Evolutionary conservation across 2,329 filamentous ascomycete genomes (phyloP).

Genomic region (Epichloe elymi): DNA sequence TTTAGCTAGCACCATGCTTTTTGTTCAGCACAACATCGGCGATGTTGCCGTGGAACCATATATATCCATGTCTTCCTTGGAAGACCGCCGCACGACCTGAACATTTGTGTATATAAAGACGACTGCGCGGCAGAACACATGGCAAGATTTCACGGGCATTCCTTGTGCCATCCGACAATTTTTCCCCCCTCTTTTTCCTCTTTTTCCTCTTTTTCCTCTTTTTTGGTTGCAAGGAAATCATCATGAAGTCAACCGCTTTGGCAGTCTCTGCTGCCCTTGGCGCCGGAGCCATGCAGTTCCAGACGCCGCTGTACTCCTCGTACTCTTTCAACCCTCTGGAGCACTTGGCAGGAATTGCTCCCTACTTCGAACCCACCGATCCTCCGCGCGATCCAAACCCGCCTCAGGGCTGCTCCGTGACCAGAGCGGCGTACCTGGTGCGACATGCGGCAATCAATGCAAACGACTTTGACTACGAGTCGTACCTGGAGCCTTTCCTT

Average conservation of each 20-base stretch:
- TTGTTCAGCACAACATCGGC: no score
- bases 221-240: neutral
- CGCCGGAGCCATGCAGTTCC: constrained; percentile 1
- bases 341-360: constrained; percentile 41
- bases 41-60: no score
- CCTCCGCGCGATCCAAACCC: constrained; percentile 20
- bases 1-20: no score
- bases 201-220: neutral
- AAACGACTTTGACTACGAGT: constrained; percentile 45
- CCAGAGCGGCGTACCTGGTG: constrained; percentile 39
- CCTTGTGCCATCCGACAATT: neutral
- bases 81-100: no score
- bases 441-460: constrained; percentile 49
- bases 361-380: constrained; percentile 43
- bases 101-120: neutral
- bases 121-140: neutral
- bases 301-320: constrained; percentile 25
- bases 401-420: constrained; percentile 37
- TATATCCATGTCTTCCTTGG: no score
- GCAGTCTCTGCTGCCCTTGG: neutral
- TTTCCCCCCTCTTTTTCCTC: neutral
- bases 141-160: neutral
- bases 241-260: neutral
- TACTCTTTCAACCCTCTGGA: constrained; percentile 40
- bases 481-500: constrained; percentile 42